Conservation (phyloP, 371 early-diverging fungal species). For the Apophysomyces ossiformis region DNA sequence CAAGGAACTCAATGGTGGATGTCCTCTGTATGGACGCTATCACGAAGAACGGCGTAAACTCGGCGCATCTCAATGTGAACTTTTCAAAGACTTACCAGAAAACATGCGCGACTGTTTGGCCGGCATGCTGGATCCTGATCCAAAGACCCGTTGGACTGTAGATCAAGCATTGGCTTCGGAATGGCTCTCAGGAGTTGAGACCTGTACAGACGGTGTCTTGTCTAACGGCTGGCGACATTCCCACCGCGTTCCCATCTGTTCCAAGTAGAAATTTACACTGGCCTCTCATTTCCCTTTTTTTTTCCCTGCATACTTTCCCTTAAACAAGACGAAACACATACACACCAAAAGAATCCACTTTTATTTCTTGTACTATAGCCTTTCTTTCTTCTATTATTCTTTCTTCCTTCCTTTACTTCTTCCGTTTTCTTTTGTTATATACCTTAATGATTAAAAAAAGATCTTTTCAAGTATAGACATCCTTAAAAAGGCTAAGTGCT, state of each 20-base stretch:
- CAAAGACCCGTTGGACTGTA: constrained; percentile 50
- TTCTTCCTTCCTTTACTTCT: background rate
- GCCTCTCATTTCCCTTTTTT: background rate
- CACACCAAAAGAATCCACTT: background rate
- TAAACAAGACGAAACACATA: background rate
- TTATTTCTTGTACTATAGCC: constrained; percentile 1
- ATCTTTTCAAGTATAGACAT: too few relatives aligned
- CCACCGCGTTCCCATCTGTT: constrained; percentile 25
- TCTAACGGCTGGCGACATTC: constrained; percentile 49
- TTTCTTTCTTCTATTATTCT: background rate
- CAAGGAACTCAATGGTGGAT: constrained; percentile 40
- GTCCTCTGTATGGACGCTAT: constrained; percentile 34
- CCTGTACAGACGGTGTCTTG: constrained; percentile 48
- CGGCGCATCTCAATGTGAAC: constrained; percentile 17
- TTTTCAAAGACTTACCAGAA: constrained; percentile 30
- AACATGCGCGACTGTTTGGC: constrained; percentile 38
- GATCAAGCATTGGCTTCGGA: constrained; percentile 44
- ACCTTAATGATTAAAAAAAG: background rate
- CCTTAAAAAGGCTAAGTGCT: too few relatives aligned
- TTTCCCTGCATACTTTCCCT: background rate
- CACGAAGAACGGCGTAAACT: constrained; percentile 23
- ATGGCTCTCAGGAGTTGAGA: constrained; percentile 49
- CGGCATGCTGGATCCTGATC: constrained; percentile 56
- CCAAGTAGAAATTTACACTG: constrained; percentile 11
- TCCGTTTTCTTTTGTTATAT: background rate